These are phyloP conservation scores for Neoconidiobolus thromboides DNA, from an alignment of 371 early-diverging fungal species.

Conservation along the genomic window DNA sequence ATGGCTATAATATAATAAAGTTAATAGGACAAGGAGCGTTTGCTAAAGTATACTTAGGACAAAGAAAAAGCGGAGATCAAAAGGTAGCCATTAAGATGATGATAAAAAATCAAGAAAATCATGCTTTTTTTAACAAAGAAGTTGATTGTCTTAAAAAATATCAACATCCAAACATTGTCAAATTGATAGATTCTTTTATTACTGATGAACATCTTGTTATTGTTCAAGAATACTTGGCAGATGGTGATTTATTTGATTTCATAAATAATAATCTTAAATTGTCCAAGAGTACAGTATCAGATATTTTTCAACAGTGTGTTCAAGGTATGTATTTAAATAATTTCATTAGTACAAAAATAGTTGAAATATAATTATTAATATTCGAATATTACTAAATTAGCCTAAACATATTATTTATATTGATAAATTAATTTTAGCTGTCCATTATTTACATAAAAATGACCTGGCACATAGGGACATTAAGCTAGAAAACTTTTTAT, in stretches of 20 bases:
- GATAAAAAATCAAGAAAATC: neutral
- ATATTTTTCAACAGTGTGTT: slow-evolving; percentile 4
- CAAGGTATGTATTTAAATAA: slow-evolving; percentile 11
- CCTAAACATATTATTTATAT: too few species aligned
- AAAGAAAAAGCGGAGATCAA: neutral
- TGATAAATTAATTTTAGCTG: slow-evolving; percentile 16
- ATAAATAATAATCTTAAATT: slow-evolving; percentile 18
- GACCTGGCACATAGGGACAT: slow-evolving; percentile 67
- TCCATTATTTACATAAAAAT: slow-evolving; percentile 47
- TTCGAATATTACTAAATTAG: too few species aligned
- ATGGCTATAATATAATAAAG: neutral
- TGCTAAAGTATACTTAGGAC: neutral
- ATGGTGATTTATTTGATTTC: slow-evolving; percentile 43
- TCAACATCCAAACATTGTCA: slow-evolving; percentile 42
- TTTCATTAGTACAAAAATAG: slow-evolving; percentile 8
- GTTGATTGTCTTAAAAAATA: slow-evolving; percentile 12
- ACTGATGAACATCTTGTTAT: slow-evolving; percentile 37
- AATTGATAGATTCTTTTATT: slow-evolving; percentile 44
- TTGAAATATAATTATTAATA: too few species aligned
- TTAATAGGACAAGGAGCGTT: neutral
- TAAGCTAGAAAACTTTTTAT: slow-evolving; percentile 67
- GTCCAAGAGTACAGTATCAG: slow-evolving; percentile 10
- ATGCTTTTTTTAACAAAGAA: neutral
- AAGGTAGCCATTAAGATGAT: neutral
- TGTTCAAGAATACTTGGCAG: slow-evolving; percentile 39